Conservation (phyloP, 23 red algal species). For the Gracilaria caudata region DNA sequence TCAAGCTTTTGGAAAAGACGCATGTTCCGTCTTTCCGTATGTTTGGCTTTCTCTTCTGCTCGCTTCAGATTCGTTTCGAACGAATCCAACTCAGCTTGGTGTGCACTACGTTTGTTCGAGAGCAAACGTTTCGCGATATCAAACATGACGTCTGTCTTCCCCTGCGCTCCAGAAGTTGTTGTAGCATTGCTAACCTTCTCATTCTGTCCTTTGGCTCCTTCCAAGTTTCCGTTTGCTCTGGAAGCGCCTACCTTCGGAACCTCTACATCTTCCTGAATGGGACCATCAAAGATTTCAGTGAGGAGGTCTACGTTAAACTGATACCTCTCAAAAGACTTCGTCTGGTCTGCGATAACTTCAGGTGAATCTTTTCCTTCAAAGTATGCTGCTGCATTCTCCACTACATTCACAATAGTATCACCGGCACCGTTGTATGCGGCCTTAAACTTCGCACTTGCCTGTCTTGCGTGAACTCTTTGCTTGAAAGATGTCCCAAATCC, state of each 20-base stretch:
- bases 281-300: conserved; percentile 70
- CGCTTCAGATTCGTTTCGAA: conserved; percentile 36
- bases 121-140: conserved; percentile 40
- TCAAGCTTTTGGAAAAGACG: conserved; percentile 59
- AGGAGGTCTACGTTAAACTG: conserved; percentile 75
- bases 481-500: conserved; percentile 56
- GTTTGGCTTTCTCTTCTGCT: conserved; percentile 34
- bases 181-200: neutral
- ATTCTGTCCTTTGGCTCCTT: neutral
- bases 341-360: conserved; percentile 55
- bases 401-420: conserved; percentile 58
- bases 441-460: conserved; percentile 68
- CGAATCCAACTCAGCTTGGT: conserved; percentile 39
- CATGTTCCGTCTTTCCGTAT: conserved; percentile 53
- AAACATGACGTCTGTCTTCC: conserved; percentile 34
- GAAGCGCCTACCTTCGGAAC: neutral
- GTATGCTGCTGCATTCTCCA: conserved; percentile 79
- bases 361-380: conserved; percentile 63
- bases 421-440: conserved; percentile 76
- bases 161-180: neutral
- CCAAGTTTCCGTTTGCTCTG: conserved; percentile 13
- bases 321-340: conserved; percentile 71
- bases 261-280: conserved; percentile 21
- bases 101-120: neutral
- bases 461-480: conserved; percentile 72